Percentiles rank a stretch among this genome's conserved stretches.
These are phyloP conservation scores for Trametes cingulata DNA, from an alignment of 768 basidiomycete species.

Conservation along the genomic window DNA sequence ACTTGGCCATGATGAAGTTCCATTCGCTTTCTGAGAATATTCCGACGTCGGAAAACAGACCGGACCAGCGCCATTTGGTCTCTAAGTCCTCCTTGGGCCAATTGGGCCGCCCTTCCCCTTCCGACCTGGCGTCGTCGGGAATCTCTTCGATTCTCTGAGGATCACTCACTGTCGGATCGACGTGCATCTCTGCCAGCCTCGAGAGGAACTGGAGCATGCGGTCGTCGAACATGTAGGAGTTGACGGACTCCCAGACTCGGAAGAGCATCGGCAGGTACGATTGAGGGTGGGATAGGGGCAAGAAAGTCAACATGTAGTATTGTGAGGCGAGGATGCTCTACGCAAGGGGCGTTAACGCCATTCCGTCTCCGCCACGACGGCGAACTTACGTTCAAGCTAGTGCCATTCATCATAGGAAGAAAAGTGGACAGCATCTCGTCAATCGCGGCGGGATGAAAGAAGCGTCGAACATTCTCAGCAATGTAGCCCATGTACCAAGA, in stretches of 20 bases:
- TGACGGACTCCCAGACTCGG: conserved; percentile 85
- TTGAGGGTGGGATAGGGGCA: conserved; percentile 84
- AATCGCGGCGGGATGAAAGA: conserved; percentile 87
- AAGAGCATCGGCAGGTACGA: conserved; percentile 82
- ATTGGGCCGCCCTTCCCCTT: conserved; percentile 58
- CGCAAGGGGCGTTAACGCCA: conserved; percentile 3
- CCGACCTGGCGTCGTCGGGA: conserved; percentile 68
- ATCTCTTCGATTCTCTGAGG: conserved; percentile 65
- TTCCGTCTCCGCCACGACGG: background rate
- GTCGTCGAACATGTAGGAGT: conserved; percentile 88
- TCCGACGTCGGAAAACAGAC: conserved; percentile 62
- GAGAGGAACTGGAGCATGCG: conserved; percentile 85
- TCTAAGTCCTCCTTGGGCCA: conserved; percentile 50
- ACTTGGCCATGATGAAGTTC: conserved; percentile 86
- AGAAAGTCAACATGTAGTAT: conserved; percentile 82
- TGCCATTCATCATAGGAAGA: conserved; percentile 76
- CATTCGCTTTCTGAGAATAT: conserved; percentile 84
- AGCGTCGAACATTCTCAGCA: conserved; percentile 67
- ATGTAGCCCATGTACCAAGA: conserved; percentile 78
- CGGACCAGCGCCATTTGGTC: conserved; percentile 49
- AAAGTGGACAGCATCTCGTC: conserved; percentile 89
- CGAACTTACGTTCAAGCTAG: conserved; percentile 64
- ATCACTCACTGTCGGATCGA: conserved; percentile 75
- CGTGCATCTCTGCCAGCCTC: conserved; percentile 75
- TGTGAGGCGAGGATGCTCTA: conserved; percentile 79